Conservation (phyloP, 106 monocot species). For the Dioscorea dumetorum region DNA sequence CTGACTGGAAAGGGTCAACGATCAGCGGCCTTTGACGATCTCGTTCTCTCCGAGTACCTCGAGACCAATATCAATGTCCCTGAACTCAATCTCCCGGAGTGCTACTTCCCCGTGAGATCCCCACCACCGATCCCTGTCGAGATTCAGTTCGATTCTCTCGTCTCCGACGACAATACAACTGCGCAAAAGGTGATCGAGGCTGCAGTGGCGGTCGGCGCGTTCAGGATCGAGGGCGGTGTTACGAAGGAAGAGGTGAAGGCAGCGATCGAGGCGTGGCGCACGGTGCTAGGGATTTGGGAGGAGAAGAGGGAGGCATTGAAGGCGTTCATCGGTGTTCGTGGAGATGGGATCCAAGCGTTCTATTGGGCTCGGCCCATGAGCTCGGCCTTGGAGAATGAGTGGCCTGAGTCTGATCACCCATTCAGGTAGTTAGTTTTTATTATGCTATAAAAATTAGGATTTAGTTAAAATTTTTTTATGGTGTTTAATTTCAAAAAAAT, state of each 20-base stretch:
- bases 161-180: conserved; percentile 20
- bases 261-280: conserved; percentile 15
- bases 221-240: conserved; percentile 18
- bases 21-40: conserved; percentile 43
- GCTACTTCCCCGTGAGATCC: conserved; percentile 9
- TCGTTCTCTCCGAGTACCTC: conserved; percentile 47
- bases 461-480: no score
- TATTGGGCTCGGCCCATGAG: conserved; percentile 20
- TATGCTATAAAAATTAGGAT: no score
- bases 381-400: conserved; percentile 1
- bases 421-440: conserved; percentile 22
- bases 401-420: conserved; percentile 10
- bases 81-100: conserved; percentile 40
- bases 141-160: conserved; percentile 21
- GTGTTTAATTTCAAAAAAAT: no score
- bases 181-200: conserved; percentile 18
- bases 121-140: conserved; percentile 3
- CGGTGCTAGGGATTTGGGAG: conserved; percentile 1
- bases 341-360: conserved; percentile 25
- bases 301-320: conserved; percentile 6
- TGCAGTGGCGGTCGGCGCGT: conserved; percentile 24
- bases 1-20: conserved; percentile 49
- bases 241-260: conserved; percentile 22
- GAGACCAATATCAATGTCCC: conserved; percentile 46
- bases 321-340: no score